Conservation (phyloP, 2,329 filamentous ascomycete species). For the Penicillium digitatum region DNA sequence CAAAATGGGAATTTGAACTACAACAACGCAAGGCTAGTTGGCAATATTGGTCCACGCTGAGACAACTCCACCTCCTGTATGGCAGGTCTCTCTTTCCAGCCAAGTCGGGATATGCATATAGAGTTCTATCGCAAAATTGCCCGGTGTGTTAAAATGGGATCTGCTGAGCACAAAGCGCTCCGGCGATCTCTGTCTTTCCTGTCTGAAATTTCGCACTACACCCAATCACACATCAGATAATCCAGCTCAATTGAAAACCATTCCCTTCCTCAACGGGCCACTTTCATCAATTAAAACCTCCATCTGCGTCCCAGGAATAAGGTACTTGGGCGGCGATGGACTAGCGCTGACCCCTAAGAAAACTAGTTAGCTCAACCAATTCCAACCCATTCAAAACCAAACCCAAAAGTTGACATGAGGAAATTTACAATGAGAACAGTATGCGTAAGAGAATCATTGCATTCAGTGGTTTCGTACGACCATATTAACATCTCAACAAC, state of each 20-base stretch:
- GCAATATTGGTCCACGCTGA: constrained; percentile 1
- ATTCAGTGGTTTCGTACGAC: no score
- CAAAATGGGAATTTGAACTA: background rate
- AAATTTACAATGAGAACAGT: background rate
- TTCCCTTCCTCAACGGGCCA: constrained; percentile 41
- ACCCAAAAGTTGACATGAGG: background rate
- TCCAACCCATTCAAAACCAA: background rate
- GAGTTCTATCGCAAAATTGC: background rate
- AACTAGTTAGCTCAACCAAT: background rate
- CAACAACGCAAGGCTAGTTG: background rate
- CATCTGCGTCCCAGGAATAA: constrained; percentile 41
- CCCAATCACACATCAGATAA: background rate
- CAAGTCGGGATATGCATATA: background rate
- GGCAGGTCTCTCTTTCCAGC: background rate
- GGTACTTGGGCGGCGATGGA: constrained; percentile 39
- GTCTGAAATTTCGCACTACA: background rate
- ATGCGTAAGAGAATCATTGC: no score
- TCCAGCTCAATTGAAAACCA: constrained; percentile 21
- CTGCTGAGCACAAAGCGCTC: background rate
- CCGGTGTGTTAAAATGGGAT: background rate
- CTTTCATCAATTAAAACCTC: constrained; percentile 41
- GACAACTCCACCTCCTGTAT: constrained; percentile 3
- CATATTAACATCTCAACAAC: background rate
- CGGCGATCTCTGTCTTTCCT: background rate
- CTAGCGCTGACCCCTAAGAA: constrained; percentile 41